These are phyloP conservation scores for Henckelia pumila DNA, from an alignment of 257 asterid species.

Conservation along the genomic window DNA sequence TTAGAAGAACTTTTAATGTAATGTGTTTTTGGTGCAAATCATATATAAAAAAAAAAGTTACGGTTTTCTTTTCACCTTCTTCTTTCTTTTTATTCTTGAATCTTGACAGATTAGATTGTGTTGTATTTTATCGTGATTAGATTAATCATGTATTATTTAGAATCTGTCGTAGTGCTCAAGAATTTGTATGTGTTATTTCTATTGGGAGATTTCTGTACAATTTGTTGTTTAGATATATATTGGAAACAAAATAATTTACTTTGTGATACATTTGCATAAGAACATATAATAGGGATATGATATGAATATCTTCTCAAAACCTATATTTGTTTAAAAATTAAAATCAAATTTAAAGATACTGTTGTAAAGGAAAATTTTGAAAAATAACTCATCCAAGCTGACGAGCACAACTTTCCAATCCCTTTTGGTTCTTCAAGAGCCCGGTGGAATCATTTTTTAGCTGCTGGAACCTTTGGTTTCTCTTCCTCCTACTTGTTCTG, in stretches of 20 bases:
- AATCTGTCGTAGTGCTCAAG: background rate
- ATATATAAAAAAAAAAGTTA: background rate
- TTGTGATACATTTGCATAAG: background rate
- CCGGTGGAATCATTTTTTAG: no score
- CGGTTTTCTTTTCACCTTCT: background rate
- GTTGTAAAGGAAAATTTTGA: no score
- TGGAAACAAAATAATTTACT: no score
- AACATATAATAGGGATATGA: background rate
- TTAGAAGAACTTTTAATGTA: background rate
- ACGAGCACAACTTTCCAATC: no score
- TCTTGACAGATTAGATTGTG: background rate
- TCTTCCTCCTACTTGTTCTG: no score
- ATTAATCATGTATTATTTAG: background rate
- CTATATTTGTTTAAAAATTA: no score
- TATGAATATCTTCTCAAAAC: background rate
- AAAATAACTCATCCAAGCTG: no score
- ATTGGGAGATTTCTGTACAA: background rate
- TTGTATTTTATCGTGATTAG: background rate
- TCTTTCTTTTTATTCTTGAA: slow-evolving; percentile 21
- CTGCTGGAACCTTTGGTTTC: no score
- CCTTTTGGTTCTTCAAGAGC: no score
- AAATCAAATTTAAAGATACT: no score
- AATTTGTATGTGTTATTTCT: background rate
- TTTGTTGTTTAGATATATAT: no score
- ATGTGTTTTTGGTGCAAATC: background rate